These are phyloP conservation scores for Erysiphe pisi DNA, from an alignment of 2,329 filamentous ascomycete genomes.

Conservation along the genomic window DNA sequence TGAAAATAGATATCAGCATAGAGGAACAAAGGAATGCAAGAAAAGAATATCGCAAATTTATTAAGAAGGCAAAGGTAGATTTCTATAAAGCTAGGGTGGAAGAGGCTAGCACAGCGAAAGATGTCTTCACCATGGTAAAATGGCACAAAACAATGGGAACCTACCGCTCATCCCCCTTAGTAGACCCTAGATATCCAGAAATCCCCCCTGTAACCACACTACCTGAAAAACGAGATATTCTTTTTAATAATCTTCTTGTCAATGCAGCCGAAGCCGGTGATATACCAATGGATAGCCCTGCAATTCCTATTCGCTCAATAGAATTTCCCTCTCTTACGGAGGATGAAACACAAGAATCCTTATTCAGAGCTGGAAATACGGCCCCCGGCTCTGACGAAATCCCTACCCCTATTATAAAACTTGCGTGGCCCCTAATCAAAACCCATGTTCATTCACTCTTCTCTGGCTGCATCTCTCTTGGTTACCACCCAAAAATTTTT, in stretches of 20 bases:
- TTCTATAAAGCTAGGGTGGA: too few relatives aligned
- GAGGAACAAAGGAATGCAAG: background rate
- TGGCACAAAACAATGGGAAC: too few relatives aligned
- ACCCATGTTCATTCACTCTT: too few relatives aligned
- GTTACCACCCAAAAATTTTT: background rate
- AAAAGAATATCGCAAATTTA: too few relatives aligned
- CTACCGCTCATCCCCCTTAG: too few relatives aligned
- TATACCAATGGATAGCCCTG: constrained; percentile 1
- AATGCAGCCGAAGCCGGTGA: background rate
- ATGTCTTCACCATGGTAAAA: too few relatives aligned
- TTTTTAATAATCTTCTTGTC: background rate
- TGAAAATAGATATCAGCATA: background rate
- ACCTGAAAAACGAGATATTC: background rate
- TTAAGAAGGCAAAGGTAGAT: too few relatives aligned
- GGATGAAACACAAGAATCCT: background rate
- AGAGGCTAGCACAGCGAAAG: too few relatives aligned
- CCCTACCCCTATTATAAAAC: background rate
- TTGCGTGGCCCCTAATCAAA: background rate
- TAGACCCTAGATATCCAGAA: too few relatives aligned
- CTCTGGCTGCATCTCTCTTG: too few relatives aligned
- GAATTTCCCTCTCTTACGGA: background rate
- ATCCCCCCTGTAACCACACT: too few relatives aligned
- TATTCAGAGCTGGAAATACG: constrained; percentile 19
- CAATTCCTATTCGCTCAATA: background rate
- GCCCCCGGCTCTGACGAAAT: background rate